phyloP scores from a whole-genome alignment of 306 rosid species.

The Vigna unguiculata region DNA sequence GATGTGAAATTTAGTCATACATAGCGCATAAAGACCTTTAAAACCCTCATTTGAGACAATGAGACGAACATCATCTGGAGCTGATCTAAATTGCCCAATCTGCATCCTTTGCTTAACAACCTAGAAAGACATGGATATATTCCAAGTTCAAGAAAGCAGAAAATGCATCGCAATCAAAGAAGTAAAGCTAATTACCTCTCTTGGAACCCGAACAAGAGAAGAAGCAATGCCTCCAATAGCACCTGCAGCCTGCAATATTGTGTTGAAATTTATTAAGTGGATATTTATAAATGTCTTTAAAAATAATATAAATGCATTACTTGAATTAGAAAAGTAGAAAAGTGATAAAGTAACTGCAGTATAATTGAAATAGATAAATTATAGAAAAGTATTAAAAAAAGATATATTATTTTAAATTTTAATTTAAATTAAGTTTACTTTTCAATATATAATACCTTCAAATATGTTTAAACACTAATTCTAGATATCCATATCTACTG shows the following conservation, averaged over 20 bases:
- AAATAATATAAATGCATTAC: too few relatives aligned
- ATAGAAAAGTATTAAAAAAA: too few relatives aligned
- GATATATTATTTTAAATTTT: too few relatives aligned
- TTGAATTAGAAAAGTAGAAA: too few relatives aligned
- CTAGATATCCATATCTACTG: too few relatives aligned
- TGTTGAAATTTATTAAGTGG: too few relatives aligned
- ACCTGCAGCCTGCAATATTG: slow-evolving; percentile 84
- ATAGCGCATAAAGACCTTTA: slow-evolving; percentile 80
- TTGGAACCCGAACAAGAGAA: slow-evolving; percentile 82
- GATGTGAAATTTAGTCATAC: slow-evolving; percentile 32
- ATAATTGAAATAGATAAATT: too few relatives aligned
- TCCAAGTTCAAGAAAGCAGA: slow-evolving; percentile 35
- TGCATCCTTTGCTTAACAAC: slow-evolving; percentile 75
- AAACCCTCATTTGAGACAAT: slow-evolving; percentile 60
- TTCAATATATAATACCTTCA: too few relatives aligned
- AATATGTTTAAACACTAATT: too few relatives aligned
- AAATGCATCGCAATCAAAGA: slow-evolving; percentile 11
- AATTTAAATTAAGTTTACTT: too few relatives aligned
- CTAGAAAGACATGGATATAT: slow-evolving; percentile 48
- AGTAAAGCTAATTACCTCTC: slow-evolving; percentile 62
- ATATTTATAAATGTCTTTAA: too few relatives aligned
- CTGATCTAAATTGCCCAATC: slow-evolving; percentile 56
- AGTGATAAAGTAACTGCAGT: too few relatives aligned
- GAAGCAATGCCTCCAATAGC: slow-evolving; percentile 77
- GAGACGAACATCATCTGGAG: slow-evolving; percentile 57